Base-by-base conservation (phyloP, 2,329 filamentous ascomycete genomes). In the Penicillium paneum region DNA sequence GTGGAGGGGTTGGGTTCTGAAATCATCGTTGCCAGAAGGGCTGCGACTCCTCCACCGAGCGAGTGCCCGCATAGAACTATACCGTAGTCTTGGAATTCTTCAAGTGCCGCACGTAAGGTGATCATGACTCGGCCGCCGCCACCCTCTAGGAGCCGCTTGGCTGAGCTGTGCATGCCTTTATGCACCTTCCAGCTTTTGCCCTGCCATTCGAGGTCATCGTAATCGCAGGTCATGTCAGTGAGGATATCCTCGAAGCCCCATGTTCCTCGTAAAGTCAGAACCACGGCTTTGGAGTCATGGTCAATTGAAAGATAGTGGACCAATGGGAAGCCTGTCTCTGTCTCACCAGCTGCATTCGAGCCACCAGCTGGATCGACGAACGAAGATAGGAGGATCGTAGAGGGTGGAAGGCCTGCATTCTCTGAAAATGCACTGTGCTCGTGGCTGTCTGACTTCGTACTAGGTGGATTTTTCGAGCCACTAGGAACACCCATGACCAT, bases 291-390 rank as follows among this genome's bases (percentile, higher is more conserved):
- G 1, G 86, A 86, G 48, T 86, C 83, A 64, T 88, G 85, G 61
- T 90, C 87, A 0, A 90, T 74, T 1, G 85, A 85, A 34, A 90
- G 82, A 62, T 89, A 90, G 69, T 90, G 87, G 2, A 90, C 86
- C 17, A 90, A 77, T 1, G 87, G 87, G 52, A 89, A 81, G 0
- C 86, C 86, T 0, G 83, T 85, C 34, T 83, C 82, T 1, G 83
- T 87, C 21, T 84, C 80, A 1, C 87, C 86, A 3, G 81, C 80
- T 0, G 83, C 79, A 63, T 88, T 86, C 2, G 84, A 82, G 3
- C 86, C 86, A 29, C 87, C 87, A 51, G 86, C 81, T 2, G 84
- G 80, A 63, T 90, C 87, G 38, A 88, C 82, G 64, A 88, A 89
- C 0, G 87, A 90, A 0, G 87, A 86, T 3, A 90, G 73, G 1